Percentiles rank a stretch among this genome's conserved stretches.
Conservation (phyloP, 129 eudicot genomes). For the sunflower (Helianthus annuus) region HanXRQr2.0-SUNRISE NC_035444.2:52627813-52628312, state of each 20-base stretch:
- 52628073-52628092: conserved; percentile 59
- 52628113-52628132: background rate
- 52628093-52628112: conserved; percentile 30
- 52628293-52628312: conserved; percentile 63
- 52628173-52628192: background rate
- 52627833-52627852: too few species aligned
- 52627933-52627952: background rate
- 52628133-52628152: background rate
- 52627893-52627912: too few species aligned
- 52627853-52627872: too few species aligned
- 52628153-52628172: background rate
- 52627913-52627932: too few species aligned
- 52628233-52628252: background rate
- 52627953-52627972: background rate
- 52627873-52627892: too few species aligned
- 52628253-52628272: conserved; percentile 47
- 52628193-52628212: background rate
- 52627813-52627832: too few species aligned
- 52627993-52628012: conserved; percentile 65
- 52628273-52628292: conserved; percentile 53
- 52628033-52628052: conserved; percentile 63
- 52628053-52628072: conserved; percentile 72
- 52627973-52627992: conserved; percentile 75
- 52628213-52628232: background rate
- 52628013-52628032: conserved; percentile 70